These are phyloP conservation scores for Syzygium aqueum DNA, from an alignment of 345 rosid species.

Conservation along the genomic window DNA sequence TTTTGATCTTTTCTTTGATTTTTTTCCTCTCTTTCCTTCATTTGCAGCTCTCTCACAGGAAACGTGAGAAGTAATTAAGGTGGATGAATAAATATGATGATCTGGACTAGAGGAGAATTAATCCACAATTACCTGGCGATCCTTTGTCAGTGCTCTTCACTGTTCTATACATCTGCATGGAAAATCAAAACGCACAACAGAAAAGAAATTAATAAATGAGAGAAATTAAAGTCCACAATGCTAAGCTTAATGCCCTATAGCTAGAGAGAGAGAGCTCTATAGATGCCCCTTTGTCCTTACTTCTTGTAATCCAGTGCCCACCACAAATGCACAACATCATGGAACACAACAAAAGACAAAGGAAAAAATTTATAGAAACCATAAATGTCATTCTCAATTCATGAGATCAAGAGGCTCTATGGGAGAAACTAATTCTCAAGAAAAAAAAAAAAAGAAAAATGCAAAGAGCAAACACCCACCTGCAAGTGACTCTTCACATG, in stretches of 20 bases:
- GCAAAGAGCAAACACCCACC: slow-evolving; percentile 32
- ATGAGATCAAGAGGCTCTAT: not conserved
- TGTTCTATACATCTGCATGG: slow-evolving; percentile 99
- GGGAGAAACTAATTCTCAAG: not conserved
- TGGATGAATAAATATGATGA: not conserved
- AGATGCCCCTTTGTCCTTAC: slow-evolving; percentile 49
- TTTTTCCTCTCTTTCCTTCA: not conserved
- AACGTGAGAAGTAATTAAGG: not conserved
- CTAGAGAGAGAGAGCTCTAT: not conserved
- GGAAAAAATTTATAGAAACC: not conserved
- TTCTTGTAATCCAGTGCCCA: slow-evolving; percentile 11
- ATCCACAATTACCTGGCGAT: slow-evolving; percentile 38
- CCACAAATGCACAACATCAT: slow-evolving; percentile 10
- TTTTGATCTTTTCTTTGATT: not conserved
- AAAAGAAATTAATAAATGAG: slow-evolving; percentile 3
- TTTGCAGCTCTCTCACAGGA: not conserved
- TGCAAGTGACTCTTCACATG: slow-evolving; percentile 99
- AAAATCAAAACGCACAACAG: slow-evolving; percentile 11
- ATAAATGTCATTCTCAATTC: not conserved
- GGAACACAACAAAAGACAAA: not conserved
- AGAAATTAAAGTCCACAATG: slow-evolving; percentile 17
- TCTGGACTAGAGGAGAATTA: not conserved
- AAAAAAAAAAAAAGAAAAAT: slow-evolving; percentile 10
- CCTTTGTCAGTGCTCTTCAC: slow-evolving; percentile 90
- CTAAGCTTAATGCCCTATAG: slow-evolving; percentile 12